Evolutionary conservation across 225 moss, liverwort and hornwort genomes (phyloP).

Genomic region (Antitrichia curtipendula): DNA sequence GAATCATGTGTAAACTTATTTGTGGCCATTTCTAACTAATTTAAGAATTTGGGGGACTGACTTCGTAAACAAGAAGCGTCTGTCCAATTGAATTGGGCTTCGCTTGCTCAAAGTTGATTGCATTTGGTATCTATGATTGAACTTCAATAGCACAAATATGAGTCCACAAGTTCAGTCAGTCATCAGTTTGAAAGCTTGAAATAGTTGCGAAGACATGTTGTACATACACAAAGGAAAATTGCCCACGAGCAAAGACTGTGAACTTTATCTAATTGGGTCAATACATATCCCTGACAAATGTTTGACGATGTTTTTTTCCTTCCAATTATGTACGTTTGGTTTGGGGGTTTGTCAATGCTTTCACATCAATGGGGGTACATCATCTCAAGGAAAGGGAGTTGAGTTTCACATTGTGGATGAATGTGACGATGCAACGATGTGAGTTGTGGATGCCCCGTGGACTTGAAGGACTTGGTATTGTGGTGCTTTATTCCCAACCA

Average conservation of each 20-base stretch:
- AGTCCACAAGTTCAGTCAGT: too few species aligned
- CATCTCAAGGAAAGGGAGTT: background rate
- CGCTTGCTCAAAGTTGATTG: too few species aligned
- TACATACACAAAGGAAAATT: too few species aligned
- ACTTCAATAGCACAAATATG: too few species aligned
- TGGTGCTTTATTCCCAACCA: background rate
- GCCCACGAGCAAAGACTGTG: too few species aligned
- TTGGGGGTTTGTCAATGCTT: background rate
- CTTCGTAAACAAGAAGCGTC: background rate
- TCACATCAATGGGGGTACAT: background rate
- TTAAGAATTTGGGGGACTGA: background rate
- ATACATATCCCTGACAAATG: too few species aligned
- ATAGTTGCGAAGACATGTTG: too few species aligned
- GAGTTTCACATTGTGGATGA: background rate
- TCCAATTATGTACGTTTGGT: background rate
- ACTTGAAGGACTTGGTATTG: background rate
- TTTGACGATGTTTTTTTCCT: too few species aligned
- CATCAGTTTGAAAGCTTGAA: too few species aligned
- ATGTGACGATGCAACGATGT: background rate
- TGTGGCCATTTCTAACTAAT: too few species aligned
- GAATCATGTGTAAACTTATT: too few species aligned
- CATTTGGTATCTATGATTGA: background rate
- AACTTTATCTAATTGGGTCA: too few species aligned
- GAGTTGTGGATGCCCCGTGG: background rate
- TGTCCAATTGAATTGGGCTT: background rate